Percentiles rank a stretch among this genome's conserved stretches.
Conservation (phyloP, 2,329 filamentous ascomycete species). For the Septoria linicola region DNA sequence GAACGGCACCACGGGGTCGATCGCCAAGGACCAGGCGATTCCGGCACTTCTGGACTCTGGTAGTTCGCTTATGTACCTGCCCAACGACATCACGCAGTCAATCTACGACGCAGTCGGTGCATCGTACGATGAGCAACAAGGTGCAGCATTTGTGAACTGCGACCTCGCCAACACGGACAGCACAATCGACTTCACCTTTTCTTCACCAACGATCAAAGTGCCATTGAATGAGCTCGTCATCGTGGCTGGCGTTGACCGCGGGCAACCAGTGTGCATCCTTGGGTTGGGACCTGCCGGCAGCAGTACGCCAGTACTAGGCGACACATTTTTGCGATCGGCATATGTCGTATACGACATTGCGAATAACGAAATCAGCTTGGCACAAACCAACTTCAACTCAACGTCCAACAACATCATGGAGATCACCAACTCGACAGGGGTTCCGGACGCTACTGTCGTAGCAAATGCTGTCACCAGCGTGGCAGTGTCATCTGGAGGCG, state of each 20-base stretch:
- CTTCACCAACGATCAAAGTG: constrained; percentile 55
- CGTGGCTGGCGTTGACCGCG: constrained; percentile 45
- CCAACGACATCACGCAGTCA: constrained; percentile 55
- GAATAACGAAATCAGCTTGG: constrained; percentile 61
- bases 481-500: constrained; percentile 46
- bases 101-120: constrained; percentile 46
- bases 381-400: constrained; percentile 61
- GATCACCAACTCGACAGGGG: constrained; percentile 52
- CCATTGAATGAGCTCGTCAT: constrained; percentile 57
- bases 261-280: constrained; percentile 48
- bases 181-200: constrained; percentile 59
- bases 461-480: constrained; percentile 51
- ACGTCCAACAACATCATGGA: constrained; percentile 54
- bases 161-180: constrained; percentile 48
- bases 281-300: constrained; percentile 54
- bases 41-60: constrained; percentile 71
- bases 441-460: constrained; percentile 56
- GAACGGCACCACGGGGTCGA: constrained; percentile 44
- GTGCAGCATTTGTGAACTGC: constrained; percentile 56
- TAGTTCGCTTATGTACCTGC: constrained; percentile 70
- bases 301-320: constrained; percentile 55
- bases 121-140: constrained; percentile 42
- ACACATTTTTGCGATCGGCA: constrained; percentile 62
- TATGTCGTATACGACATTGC: constrained; percentile 63
- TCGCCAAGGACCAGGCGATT: constrained; percentile 45